phyloP scores from a whole-genome alignment of 2,329 filamentous ascomycete species.

The Cladosporium sphaerospermum region DNA sequence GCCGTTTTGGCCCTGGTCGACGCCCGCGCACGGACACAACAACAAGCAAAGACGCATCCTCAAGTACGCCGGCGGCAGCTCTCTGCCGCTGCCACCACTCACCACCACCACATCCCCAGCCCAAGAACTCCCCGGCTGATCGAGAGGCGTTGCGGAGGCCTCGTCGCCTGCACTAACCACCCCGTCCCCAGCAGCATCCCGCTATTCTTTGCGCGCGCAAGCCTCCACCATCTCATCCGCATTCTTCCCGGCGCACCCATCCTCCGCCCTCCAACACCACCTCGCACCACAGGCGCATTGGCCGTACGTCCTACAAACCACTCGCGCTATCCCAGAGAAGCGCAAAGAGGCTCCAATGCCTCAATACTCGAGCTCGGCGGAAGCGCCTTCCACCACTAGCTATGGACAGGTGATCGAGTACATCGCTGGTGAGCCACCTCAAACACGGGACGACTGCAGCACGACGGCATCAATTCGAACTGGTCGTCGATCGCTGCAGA shows the following conservation, averaged over 20 bases:
- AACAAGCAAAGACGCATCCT: not conserved
- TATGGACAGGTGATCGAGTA: constrained; percentile 92
- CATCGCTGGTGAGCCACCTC: constrained; percentile 67
- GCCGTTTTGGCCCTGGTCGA: no score
- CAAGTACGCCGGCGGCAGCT: not conserved
- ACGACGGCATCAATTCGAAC: constrained; percentile 7
- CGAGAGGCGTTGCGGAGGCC: no score
- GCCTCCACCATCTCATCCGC: not conserved
- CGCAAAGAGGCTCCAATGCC: constrained; percentile 10
- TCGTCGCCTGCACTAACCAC: constrained; percentile 5
- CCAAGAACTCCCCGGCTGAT: no score
- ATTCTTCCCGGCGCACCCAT: not conserved
- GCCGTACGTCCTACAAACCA: constrained; percentile 14
- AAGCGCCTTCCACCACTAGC: constrained; percentile 41
- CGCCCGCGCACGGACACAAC: not conserved
- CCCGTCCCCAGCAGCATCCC: constrained; percentile 2
- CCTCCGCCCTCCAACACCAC: not conserved
- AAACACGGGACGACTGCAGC: constrained; percentile 12
- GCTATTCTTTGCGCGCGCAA: constrained; percentile 9
- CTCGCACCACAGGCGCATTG: not conserved
- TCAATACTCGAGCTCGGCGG: constrained; percentile 14
- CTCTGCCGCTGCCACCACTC: not conserved
- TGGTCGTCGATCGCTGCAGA: not conserved
- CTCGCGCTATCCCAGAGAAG: constrained; percentile 8
- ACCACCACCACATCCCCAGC: not conserved